Conservation (phyloP, 768 basidiomycete genomes). For the Lentinula guzmanii region DNA sequence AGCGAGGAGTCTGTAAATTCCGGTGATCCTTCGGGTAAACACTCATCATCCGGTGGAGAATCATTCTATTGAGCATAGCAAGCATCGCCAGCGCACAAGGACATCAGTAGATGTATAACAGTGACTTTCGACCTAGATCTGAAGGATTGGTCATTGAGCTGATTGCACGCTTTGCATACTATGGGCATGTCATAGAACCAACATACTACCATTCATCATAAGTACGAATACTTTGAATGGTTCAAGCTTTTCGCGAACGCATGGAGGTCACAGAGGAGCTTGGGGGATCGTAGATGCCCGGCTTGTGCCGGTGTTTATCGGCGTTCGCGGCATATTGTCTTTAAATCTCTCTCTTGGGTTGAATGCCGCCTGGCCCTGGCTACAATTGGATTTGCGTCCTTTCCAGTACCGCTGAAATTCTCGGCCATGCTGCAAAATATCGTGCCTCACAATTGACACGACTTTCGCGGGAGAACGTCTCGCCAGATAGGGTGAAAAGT, state of each 20-base stretch:
- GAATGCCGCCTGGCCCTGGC: conserved; percentile 64
- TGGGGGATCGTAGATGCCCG: no score
- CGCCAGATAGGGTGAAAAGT: background rate
- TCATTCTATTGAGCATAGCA: background rate
- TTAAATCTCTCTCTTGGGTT: background rate
- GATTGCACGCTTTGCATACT: no score
- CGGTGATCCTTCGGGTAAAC: background rate
- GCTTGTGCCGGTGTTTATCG: no score
- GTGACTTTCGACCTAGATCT: background rate
- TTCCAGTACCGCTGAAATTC: conserved; percentile 52
- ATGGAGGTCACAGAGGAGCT: no score
- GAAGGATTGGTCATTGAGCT: no score
- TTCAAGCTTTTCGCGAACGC: no score
- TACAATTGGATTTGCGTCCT: conserved; percentile 72
- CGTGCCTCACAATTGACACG: conserved; percentile 35
- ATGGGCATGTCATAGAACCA: no score
- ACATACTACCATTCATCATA: no score
- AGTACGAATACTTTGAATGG: no score
- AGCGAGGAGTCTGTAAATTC: background rate
- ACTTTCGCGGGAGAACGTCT: background rate
- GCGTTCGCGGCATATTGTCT: no score
- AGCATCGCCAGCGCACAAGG: background rate
- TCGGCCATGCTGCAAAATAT: conserved; percentile 57
- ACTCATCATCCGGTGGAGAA: background rate
- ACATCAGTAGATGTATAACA: background rate